phyloP scores from a whole-genome alignment of 2,329 filamentous ascomycete genomes.

The Colletotrichum gigasporum region DNA sequence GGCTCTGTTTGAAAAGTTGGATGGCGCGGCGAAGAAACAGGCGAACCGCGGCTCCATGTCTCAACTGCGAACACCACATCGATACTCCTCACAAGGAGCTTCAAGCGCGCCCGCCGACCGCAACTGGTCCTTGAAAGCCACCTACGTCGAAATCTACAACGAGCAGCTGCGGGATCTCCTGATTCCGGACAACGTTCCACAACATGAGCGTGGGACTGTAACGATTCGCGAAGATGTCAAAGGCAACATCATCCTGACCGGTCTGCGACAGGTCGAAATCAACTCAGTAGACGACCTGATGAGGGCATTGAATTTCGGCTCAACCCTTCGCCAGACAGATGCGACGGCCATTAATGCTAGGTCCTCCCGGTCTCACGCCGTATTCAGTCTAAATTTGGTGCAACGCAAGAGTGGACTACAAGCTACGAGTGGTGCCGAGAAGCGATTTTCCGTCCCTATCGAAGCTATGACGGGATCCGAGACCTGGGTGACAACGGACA shows the following conservation, averaged over 20 bases:
- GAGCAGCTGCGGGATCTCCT: slow-evolving; percentile 93
- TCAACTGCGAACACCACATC: slow-evolving; percentile 80
- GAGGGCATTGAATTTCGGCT: slow-evolving; percentile 89
- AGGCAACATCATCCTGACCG: slow-evolving; percentile 93
- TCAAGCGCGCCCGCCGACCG: slow-evolving; percentile 66
- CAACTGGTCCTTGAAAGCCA: slow-evolving; percentile 91
- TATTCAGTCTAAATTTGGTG: slow-evolving; percentile 94
- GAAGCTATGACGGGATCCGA: slow-evolving; percentile 80
- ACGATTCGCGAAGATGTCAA: slow-evolving; percentile 94
- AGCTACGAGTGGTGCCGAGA: slow-evolving; percentile 71
- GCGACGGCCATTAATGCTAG: slow-evolving; percentile 97
- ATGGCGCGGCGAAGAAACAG: slow-evolving; percentile 60
- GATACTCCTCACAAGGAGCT: slow-evolving; percentile 72
- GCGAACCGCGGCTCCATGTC: slow-evolving; percentile 74
- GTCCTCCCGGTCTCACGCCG: slow-evolving; percentile 95
- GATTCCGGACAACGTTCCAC: slow-evolving; percentile 76
- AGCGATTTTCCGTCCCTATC: slow-evolving; percentile 85
- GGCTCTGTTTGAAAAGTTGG: slow-evolving; percentile 87
- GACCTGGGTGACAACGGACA: slow-evolving; percentile 85
- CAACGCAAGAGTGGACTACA: slow-evolving; percentile 76
- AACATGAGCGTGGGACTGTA: slow-evolving; percentile 79
- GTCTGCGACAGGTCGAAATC: slow-evolving; percentile 86
- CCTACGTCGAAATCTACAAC: slow-evolving; percentile 98
- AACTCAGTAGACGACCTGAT: slow-evolving; percentile 93
- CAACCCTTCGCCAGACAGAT: slow-evolving; percentile 93